phyloP scores from a whole-genome alignment of 1,284 basidiomycete genomes.

The Sutorius eximius region DNA sequence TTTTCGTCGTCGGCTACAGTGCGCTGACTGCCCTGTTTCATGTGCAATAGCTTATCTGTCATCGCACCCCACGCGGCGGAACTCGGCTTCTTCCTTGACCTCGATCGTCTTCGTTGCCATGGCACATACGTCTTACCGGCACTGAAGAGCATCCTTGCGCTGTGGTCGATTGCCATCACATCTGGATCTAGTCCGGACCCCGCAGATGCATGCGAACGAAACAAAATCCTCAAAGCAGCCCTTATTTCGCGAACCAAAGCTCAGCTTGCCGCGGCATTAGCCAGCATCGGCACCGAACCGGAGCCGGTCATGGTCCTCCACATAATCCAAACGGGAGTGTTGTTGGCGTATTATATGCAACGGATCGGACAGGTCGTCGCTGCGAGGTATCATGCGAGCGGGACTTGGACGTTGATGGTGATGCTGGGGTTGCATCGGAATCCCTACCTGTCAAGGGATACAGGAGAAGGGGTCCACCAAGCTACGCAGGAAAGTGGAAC shows the following conservation, averaged over 20 bases:
- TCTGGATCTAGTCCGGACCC: constrained; percentile 18
- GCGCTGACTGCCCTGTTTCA: background rate
- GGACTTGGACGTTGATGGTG: constrained; percentile 39
- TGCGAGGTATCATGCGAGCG: constrained; percentile 44
- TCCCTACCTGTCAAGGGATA: background rate
- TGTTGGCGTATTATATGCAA: constrained; percentile 47
- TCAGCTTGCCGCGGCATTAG: constrained; percentile 23
- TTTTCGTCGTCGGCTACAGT: background rate
- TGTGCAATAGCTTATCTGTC: constrained; percentile 17
- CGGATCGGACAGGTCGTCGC: constrained; percentile 41
- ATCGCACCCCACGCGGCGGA: constrained; percentile 25
- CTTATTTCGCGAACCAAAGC: constrained; percentile 36
- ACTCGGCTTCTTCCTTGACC: constrained; percentile 37
- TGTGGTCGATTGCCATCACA: constrained; percentile 41
- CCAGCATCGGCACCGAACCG: constrained; percentile 13
- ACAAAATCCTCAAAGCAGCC: constrained; percentile 10
- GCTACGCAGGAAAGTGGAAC: background rate
- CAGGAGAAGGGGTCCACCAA: background rate
- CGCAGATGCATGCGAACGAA: background rate
- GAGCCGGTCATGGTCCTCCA: constrained; percentile 39
- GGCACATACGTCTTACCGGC: constrained; percentile 30
- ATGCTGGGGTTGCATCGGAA: constrained; percentile 38
- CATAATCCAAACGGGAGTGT: constrained; percentile 47
- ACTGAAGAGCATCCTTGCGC: constrained; percentile 35
- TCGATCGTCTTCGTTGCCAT: constrained; percentile 29